Base-by-base conservation (phyloP, 208 protist species). In the Trypanosoma scelopori region DNA sequence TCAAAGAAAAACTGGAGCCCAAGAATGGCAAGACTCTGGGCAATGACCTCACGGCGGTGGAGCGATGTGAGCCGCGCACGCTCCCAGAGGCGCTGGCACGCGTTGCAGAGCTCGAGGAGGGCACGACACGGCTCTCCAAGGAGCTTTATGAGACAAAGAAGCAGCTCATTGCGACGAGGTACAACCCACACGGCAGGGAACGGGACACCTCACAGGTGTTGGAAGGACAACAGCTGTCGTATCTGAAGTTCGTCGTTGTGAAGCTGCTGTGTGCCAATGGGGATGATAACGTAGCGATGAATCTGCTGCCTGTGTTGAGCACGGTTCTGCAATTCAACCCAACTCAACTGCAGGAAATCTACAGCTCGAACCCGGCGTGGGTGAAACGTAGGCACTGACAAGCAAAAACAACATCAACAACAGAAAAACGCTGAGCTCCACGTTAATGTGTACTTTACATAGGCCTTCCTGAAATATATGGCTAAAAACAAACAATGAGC, bases 261-360 rank as follows among this genome's bases (percentile, higher is more conserved):
- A 82, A 84, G 47, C 57, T 93, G 0, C 74, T 97, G 15, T 87
- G 80, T 65, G 74, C 79, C n/a, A 65, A 69, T 18, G 59, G 47
- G 37, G 78, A 94, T 42, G 61, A 69, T 1, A 52, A 39, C 37
- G 76, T 94, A 6, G 71, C 76, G 4, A 69, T 70, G 66, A 78
- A 82, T 41, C 68, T 94, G 15, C 74, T 97, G 5, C 91, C 91
- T 16, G 86, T 97, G 16, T 61, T 95, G 25, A 77, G 64, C 45
- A 90, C 80, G 22, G 60, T 97, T 18, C 65, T 97, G 11, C 71
- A 85, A 20, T 84, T 96, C 62, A 65, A 65, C 41, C 37, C 63
- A 28, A 62, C 68, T 1, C 79, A 93, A 23, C 41, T 92, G 23
- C 46, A 59, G 12, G 39, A 67, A 18, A 76, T 95, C 30, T 87